Percentiles rank a stretch among this genome's conserved stretches.
These are phyloP conservation scores for Hypoxylon sp. DNA, from an alignment of 2,329 filamentous ascomycete species.

Conservation along the genomic window DNA sequence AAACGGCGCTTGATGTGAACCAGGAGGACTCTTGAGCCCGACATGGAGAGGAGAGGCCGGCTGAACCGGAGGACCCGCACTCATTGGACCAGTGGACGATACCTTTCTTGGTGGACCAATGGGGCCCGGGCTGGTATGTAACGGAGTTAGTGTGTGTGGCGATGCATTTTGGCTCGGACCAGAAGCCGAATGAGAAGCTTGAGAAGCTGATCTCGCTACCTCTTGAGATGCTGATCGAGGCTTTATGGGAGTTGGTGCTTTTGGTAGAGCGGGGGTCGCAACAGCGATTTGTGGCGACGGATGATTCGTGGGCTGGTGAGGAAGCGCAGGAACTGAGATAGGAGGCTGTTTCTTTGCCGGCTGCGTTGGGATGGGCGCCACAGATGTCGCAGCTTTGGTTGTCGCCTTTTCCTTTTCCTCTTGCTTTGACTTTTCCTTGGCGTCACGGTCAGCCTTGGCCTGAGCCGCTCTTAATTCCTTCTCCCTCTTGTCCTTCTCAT, in stretches of 20 bases:
- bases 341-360: conserved; percentile 62
- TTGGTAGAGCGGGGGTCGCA: conserved; percentile 85
- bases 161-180: conserved; percentile 70
- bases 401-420: conserved; percentile 63
- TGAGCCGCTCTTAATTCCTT: conserved; percentile 64
- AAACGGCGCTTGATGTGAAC: conserved; percentile 59
- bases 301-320: conserved; percentile 73
- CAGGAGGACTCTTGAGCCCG: conserved; percentile 71
- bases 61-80: conserved; percentile 58
- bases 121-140: conserved; percentile 75
- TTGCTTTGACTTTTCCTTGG: conserved; percentile 63
- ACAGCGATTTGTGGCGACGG: conserved; percentile 85
- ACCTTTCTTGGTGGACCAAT: conserved; percentile 75
- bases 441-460: conserved; percentile 64
- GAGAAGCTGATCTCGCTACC: conserved; percentile 77
- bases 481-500: conserved; percentile 71
- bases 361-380: conserved; percentile 59
- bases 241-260: conserved; percentile 84
- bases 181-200: conserved; percentile 75
- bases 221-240: conserved; percentile 85
- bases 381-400: conserved; percentile 58
- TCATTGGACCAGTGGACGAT: conserved; percentile 52
- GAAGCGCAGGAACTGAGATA: conserved; percentile 65
- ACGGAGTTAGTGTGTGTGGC: conserved; percentile 73
- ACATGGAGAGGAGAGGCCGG: conserved; percentile 75